Percentiles rank a stretch among this genome's conserved stretches.
These are phyloP conservation scores for Tulasnella sp. DNA, from an alignment of 768 basidiomycete species.

Conservation along the genomic window DNA sequence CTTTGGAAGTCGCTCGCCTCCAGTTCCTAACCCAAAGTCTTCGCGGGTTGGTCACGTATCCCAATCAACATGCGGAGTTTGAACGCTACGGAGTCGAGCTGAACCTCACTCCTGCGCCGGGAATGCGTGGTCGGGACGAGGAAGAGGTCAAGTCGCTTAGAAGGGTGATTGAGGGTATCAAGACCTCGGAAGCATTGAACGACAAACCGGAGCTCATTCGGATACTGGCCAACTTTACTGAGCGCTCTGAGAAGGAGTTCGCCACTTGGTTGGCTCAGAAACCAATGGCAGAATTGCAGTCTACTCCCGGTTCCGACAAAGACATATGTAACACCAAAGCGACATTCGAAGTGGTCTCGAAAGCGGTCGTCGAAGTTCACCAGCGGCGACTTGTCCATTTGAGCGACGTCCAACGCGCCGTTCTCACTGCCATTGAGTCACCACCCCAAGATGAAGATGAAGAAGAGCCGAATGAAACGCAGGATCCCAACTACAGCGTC, in stretches of 20 bases:
- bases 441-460: not conserved
- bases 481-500: not conserved
- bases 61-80: too few species aligned
- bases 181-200: not conserved
- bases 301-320: not conserved
- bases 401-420: slow-evolving; percentile 16
- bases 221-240: not conserved
- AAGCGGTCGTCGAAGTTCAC: slow-evolving; percentile 25
- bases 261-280: not conserved
- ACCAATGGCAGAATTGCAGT: not conserved
- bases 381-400: slow-evolving; percentile 25
- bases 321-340: not conserved
- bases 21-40: not conserved
- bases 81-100: not conserved
- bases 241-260: slow-evolving; percentile 14
- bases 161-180: not conserved
- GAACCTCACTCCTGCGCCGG: not conserved
- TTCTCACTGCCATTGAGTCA: slow-evolving; percentile 14
- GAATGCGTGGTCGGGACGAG: slow-evolving; percentile 11
- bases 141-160: slow-evolving; percentile 7
- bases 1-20: slow-evolving; percentile 40
- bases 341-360: slow-evolving; percentile 5
- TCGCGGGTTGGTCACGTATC: not conserved
- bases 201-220: slow-evolving; percentile 11
- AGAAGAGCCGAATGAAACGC: not conserved